These are phyloP conservation scores for Spinellus fusiger DNA, from an alignment of 192 early-diverging fungal species.

Conservation along the genomic window DNA sequence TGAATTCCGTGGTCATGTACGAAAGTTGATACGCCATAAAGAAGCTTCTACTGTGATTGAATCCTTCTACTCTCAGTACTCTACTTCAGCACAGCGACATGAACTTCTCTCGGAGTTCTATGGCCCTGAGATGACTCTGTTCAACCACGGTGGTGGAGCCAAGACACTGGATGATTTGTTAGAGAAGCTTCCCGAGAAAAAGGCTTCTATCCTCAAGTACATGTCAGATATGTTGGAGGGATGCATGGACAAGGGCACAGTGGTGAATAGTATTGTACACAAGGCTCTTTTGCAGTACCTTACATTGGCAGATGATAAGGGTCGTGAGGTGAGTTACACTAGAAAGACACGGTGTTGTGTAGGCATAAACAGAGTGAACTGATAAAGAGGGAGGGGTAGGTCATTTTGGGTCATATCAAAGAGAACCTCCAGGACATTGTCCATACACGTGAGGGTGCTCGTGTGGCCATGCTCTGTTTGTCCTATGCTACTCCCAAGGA, in stretches of 20 bases:
- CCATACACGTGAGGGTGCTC: conserved; percentile 90
- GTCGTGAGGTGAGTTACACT: conserved; percentile 33
- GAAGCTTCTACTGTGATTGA: conserved; percentile 86
- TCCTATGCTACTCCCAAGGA: conserved; percentile 80
- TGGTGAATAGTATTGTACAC: conserved; percentile 79
- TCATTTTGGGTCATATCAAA: conserved; percentile 73
- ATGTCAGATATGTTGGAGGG: conserved; percentile 62
- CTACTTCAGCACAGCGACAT: conserved; percentile 67
- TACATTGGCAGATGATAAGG: conserved; percentile 55
- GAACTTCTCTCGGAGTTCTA: conserved; percentile 87
- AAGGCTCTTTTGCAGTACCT: conserved; percentile 83
- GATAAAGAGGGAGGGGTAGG: conserved; percentile 1
- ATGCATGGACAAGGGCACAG: conserved; percentile 78
- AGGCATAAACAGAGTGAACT: background rate
- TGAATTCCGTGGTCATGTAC: conserved; percentile 75
- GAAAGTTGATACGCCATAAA: conserved; percentile 82
- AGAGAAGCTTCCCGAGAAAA: conserved; percentile 60
- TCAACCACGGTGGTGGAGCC: conserved; percentile 48
- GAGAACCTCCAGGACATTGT: conserved; percentile 81
- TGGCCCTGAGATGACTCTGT: conserved; percentile 85
- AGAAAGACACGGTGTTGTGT: background rate
- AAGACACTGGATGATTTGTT: conserved; percentile 55
- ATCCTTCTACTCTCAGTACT: conserved; percentile 75
- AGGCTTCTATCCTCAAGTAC: conserved; percentile 62
- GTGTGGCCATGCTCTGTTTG: conserved; percentile 77